Percentiles rank a stretch among this genome's conserved stretches.
phyloP scores from a whole-genome alignment of 176 grass and related monocot species.

The Zizania latifolia region DNA sequence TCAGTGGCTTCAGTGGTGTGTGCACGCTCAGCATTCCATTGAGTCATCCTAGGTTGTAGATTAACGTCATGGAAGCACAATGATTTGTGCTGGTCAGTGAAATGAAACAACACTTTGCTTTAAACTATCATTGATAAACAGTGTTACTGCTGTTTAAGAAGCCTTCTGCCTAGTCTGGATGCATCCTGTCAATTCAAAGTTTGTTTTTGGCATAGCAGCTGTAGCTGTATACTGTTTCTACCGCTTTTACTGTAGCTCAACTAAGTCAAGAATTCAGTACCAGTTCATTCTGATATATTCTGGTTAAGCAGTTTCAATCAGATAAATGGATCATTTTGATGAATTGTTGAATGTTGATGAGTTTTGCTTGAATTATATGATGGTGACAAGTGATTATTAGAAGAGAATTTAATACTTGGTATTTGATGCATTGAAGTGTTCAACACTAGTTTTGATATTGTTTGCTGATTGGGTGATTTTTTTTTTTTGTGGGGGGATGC shows the following conservation, averaged over 20 bases:
- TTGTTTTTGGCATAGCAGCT: not conserved
- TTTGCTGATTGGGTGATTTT: not conserved
- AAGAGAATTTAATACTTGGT: not conserved
- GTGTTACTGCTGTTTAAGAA: not conserved
- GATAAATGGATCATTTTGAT: too few species aligned
- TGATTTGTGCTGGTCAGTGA: not conserved
- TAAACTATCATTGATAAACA: not conserved
- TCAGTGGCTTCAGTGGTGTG: not conserved
- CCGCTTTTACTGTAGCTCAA: not conserved
- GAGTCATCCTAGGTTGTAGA: conserved; percentile 3
- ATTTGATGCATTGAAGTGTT: conserved; percentile 7
- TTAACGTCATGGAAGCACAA: conserved; percentile 30
- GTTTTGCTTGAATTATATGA: too few species aligned
- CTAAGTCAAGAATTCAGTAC: not conserved
- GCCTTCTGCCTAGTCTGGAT: not conserved
- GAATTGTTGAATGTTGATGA: too few species aligned
- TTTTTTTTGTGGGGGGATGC: not conserved
- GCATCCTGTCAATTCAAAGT: not conserved
- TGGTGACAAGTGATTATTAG: not conserved
- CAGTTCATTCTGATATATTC: not conserved
- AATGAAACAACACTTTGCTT: not conserved
- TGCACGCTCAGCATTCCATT: conserved; percentile 21
- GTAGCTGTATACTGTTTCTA: not conserved
- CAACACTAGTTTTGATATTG: not conserved
- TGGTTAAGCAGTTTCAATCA: not conserved